phyloP scores from a whole-genome alignment of 2,329 filamentous ascomycete species.

The Camillea tinctor region DNA sequence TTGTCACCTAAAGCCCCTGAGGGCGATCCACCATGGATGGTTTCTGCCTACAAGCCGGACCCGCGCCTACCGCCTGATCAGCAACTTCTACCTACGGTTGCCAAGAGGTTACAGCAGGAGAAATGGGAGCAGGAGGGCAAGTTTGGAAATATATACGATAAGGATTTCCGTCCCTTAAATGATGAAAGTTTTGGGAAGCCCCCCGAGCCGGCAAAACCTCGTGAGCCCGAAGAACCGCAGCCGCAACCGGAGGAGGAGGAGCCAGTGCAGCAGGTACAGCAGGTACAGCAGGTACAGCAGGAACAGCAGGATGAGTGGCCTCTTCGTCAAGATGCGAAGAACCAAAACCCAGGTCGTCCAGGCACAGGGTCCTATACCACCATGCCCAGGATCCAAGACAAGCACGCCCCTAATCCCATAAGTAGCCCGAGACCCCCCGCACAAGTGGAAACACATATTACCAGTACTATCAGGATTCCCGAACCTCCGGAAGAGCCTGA shows the following conservation, averaged over 20 bases:
- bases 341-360: constrained; percentile 45
- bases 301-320: constrained; percentile 57
- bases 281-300: background rate
- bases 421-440: constrained; percentile 46
- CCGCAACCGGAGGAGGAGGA: constrained; percentile 11
- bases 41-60: constrained; percentile 93
- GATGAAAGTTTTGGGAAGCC: constrained; percentile 55
- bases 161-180: constrained; percentile 80
- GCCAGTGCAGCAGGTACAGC: constrained; percentile 1
- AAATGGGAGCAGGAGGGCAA: constrained; percentile 93
- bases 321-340: constrained; percentile 50
- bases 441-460: constrained; percentile 42
- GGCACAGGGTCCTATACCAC: constrained; percentile 58
- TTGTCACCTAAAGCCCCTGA: constrained; percentile 67
- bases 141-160: constrained; percentile 81
- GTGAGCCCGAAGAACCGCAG: constrained; percentile 37
- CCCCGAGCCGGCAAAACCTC: constrained; percentile 42
- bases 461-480: constrained; percentile 44
- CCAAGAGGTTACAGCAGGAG: constrained; percentile 86
- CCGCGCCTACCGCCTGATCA: constrained; percentile 91
- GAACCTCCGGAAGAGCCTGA: constrained; percentile 49
- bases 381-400: constrained; percentile 59
- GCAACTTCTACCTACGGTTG: constrained; percentile 92
- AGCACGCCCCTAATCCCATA: constrained; percentile 39
- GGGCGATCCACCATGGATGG: constrained; percentile 93